Conservation (phyloP, 2,329 filamentous ascomycete species). For the Fusarium siculi region DNA sequence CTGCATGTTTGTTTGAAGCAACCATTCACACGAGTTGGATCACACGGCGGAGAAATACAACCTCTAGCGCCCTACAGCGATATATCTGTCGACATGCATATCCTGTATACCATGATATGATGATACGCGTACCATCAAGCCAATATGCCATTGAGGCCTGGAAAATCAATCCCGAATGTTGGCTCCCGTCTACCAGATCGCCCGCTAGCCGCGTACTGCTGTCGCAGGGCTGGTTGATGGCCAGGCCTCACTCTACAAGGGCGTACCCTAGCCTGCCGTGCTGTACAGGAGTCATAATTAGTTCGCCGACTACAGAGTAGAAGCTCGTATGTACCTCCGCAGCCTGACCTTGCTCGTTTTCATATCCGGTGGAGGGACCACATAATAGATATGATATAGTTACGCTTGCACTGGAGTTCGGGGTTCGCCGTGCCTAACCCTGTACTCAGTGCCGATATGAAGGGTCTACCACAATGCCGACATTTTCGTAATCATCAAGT, state of each 20-base stretch:
- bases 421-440: slow-evolving; percentile 26
- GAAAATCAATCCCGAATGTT: background rate
- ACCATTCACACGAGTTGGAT: background rate
- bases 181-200: slow-evolving; percentile 17
- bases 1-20: background rate
- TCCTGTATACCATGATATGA: background rate
- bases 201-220: slow-evolving; percentile 12
- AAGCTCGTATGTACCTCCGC: background rate
- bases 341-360: slow-evolving; percentile 16
- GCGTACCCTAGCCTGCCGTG: background rate
- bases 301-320: background rate
- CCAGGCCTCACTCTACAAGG: slow-evolving; percentile 14
- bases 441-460: slow-evolving; percentile 17
- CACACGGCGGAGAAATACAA: background rate
- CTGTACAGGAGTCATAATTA: background rate
- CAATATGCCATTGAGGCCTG: background rate
- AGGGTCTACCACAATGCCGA: slow-evolving; percentile 9
- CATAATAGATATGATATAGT: slow-evolving; percentile 14
- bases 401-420: slow-evolving; percentile 7
- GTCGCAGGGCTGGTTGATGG: slow-evolving; percentile 5
- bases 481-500: slow-evolving; percentile 22
- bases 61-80: background rate
- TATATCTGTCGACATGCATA: background rate
- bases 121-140: background rate
- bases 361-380: background rate